Base-by-base conservation (phyloP, 192 early-diverging fungal species). In the Backusella sp. region DNA sequence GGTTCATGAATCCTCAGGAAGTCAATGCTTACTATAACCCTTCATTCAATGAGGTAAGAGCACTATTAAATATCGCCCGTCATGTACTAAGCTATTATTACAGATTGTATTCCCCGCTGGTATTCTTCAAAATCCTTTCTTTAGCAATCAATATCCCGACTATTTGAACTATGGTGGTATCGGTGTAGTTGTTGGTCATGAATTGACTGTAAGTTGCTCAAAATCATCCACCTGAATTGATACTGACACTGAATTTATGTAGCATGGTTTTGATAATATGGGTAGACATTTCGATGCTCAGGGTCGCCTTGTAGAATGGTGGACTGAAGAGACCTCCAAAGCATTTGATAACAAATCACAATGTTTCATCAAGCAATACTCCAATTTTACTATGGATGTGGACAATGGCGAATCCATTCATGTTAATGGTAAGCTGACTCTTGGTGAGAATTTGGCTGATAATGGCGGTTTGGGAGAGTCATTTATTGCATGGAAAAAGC, bases 391-490 rank as follows among this genome's bases (percentile, higher is more conserved):
- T 0, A 81, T 91, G 23, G 30, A 71, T 2, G 87, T 73, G 9
- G 72, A 78, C 9, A 70, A 90, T 32, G 84, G 81, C 4, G 65
- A 72, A 32, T 26, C 70, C n/a, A 37, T 84, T n/a, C 49, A 90
- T 68, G 77, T 92, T 41, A 85, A 92, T 65, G 91, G 91, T 7
- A 76, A 81, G 37, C 52, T 82, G 32, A 90, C 89, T 0, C 56
- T 91, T 9, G 86, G 83, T 12, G 90, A 91, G 73, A 94, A 94
- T 73, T 59, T 94, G 35, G 91, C 92, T 1, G 92, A 94, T 74
- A 92, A 90, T 79, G 90, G 89, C 2, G 92, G 92, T 7, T 65
- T 91, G n/a, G 69, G 76, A 30, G 82, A 81, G 32, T 49, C 82
- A 1, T 83, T 73, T 71, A 19, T 66, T n/a, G 82, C 82, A n/a